Conservation (phyloP, 495 filamentous ascomycete genomes). For the Hypoxylon lienhwacheense region DNA sequence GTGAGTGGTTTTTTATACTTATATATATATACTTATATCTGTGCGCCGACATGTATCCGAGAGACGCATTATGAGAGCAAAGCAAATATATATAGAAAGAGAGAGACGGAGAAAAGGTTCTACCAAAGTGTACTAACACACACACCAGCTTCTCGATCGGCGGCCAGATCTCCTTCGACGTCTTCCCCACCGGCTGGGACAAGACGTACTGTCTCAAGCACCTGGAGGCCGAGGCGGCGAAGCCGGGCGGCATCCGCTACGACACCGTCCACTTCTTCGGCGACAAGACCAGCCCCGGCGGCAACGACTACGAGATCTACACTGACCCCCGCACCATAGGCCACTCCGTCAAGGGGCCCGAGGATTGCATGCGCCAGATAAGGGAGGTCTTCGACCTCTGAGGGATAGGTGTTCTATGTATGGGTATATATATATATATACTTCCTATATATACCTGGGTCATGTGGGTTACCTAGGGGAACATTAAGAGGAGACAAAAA, state of each 20-base stretch:
- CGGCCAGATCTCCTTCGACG: conserved; percentile 96
- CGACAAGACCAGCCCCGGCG: conserved; percentile 85
- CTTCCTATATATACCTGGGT: no score
- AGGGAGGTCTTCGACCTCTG: conserved; percentile 78
- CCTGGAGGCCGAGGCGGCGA: conserved; percentile 75
- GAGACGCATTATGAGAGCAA: no score
- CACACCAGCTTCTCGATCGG: conserved; percentile 79
- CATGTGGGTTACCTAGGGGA: no score
- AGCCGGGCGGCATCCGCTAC: conserved; percentile 69
- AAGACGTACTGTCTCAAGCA: conserved; percentile 97
- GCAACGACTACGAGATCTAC: conserved; percentile 96
- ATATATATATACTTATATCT: no score
- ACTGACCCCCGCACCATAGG: conserved; percentile 76
- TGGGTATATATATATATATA: no score
- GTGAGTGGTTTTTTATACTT: conserved; percentile 50
- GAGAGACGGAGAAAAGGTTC: neutral
- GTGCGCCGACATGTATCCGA: no score
- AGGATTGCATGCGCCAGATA: conserved; percentile 75
- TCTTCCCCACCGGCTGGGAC: conserved; percentile 96
- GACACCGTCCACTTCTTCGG: conserved; percentile 96
- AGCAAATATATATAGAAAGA: neutral
- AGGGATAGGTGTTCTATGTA: neutral
- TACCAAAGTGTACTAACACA: neutral
- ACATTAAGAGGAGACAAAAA: no score
- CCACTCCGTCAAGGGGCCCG: conserved; percentile 76